Evolutionary conservation across 768 basidiomycete genomes (phyloP), one percentile per base, ranked within the genome.

Genomic region (Mycena pura): DNA sequence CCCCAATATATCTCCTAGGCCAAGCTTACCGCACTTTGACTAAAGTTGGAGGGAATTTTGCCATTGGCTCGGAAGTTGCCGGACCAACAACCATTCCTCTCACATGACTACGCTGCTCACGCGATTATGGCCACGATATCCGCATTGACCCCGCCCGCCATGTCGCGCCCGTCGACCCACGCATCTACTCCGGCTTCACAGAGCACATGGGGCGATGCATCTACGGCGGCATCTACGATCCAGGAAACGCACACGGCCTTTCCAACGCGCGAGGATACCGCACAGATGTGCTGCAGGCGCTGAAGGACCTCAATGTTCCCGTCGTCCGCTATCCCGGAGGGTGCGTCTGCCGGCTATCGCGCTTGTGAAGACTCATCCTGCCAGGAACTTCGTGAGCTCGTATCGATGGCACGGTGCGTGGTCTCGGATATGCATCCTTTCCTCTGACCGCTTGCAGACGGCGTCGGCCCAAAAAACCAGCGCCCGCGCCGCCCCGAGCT

Each of bases 141-240:
- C 74, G 73, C 56, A 76, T 85, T 62, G 78, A 83, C 68, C 76
- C 79, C 1, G 73, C 73, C 0, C 74, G 78, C 25, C 63, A 77
- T 51, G 75, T 81, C 51, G 78, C 79, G 62, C 74, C 76, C 13
- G 78, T 79, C 24, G 81, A 81, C 65, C 78, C 80, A 21, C 77
- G 79, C 19, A 82, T 86, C 66, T 87, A 84, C 69, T 84, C 83
- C 25, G 86, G 86, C 2, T 88, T 87, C 72, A 82, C 86, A 9
- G 86, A 87, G 68, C 85, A 87, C 63, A 80, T 87, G 72, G 86
- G 83, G 0, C 70, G 82, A 43, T 84, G 83, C 70, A 84, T 85
- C 58, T 84, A 85, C 56, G 81, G 81, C 27, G 83, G 83, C 5
- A 69, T 84, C 32, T 80, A 77, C 70, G 74, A 77, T 66, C 77